Conservation (phyloP, 176 grass and related monocot species). For the Oryza punctata region DNA sequence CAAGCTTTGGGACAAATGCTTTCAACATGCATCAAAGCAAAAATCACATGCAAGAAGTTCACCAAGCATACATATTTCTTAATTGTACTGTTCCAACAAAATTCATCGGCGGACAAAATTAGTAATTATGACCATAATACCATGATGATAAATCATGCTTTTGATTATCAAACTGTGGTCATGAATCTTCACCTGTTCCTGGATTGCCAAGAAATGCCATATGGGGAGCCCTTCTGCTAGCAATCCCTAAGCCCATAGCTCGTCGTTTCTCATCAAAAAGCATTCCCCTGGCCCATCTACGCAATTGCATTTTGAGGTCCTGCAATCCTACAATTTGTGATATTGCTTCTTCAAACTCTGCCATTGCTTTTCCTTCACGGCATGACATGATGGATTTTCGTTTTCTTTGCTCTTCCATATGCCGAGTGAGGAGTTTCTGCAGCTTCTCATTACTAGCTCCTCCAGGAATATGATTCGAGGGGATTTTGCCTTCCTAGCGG, state of each 20-base stretch:
- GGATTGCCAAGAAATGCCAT: conserved; percentile 99
- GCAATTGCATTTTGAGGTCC: conserved; percentile 93
- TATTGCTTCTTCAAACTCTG: conserved; percentile 84
- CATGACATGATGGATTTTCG: conserved; percentile 68
- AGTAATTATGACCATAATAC: background rate
- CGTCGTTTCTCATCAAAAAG: conserved; percentile 97
- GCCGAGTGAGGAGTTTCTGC: conserved; percentile 55
- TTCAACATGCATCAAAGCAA: conserved; percentile 12
- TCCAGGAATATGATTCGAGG: conserved; percentile 68
- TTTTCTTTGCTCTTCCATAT: conserved; percentile 89
- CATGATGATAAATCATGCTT: conserved; percentile 4
- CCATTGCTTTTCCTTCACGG: conserved; percentile 66
- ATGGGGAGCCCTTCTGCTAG: conserved; percentile 75
- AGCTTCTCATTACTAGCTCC: conserved; percentile 59
- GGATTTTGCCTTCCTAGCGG: conserved; percentile 78
- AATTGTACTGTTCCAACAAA: background rate
- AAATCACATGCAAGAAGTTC: conserved; percentile 15
- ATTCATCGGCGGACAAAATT: background rate
- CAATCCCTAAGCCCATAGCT: conserved; percentile 84
- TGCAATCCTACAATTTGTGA: conserved; percentile 83
- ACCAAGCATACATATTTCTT: conserved; percentile 15
- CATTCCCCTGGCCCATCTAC: conserved; percentile 87
- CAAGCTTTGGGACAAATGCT: conserved; percentile 16
- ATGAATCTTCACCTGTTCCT: too few relatives aligned
- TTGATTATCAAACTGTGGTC: conserved; percentile 18